A percentile compares a stretch with the other conserved stretches of the same genome.
Conservation (phyloP, 352 stramenopile species). For the Phytophthora agathidicida region DNA sequence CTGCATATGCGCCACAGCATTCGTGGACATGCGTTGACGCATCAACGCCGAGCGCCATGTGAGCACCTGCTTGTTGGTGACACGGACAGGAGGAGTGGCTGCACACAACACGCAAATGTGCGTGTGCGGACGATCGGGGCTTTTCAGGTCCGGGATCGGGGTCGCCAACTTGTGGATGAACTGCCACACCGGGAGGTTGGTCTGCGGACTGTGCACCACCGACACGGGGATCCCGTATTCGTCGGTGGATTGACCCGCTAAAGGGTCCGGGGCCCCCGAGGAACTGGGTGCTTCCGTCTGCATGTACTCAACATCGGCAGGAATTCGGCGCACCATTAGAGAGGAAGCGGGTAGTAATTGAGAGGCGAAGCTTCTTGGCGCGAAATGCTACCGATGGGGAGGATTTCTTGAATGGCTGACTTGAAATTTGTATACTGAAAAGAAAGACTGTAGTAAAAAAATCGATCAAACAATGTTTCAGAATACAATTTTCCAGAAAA, state of each 20-base stretch:
- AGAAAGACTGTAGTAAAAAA: too few relatives aligned
- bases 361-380: neutral
- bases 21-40: conserved; percentile 48
- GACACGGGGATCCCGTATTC: conserved; percentile 30
- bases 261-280: neutral
- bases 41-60: conserved; percentile 40
- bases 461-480: too few relatives aligned
- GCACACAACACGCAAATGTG: conserved; percentile 45
- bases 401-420: conserved; percentile 11
- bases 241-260: conserved; percentile 22
- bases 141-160: conserved; percentile 27
- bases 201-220: conserved; percentile 34
- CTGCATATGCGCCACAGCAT: conserved; percentile 41
- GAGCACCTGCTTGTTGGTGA: neutral
- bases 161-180: conserved; percentile 36
- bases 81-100: conserved; percentile 4
- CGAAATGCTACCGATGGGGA: conserved; percentile 20
- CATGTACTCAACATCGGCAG: neutral
- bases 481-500: too few relatives aligned
- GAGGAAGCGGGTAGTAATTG: conserved; percentile 16
- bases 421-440: conserved; percentile 21
- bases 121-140: conserved; percentile 24
- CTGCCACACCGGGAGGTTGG: conserved; percentile 41
- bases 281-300: neutral
- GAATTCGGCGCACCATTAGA: conserved; percentile 4